Conservation (phyloP, 2,329 filamentous ascomycete genomes). For the Trichophyton schoenleinii region DNA sequence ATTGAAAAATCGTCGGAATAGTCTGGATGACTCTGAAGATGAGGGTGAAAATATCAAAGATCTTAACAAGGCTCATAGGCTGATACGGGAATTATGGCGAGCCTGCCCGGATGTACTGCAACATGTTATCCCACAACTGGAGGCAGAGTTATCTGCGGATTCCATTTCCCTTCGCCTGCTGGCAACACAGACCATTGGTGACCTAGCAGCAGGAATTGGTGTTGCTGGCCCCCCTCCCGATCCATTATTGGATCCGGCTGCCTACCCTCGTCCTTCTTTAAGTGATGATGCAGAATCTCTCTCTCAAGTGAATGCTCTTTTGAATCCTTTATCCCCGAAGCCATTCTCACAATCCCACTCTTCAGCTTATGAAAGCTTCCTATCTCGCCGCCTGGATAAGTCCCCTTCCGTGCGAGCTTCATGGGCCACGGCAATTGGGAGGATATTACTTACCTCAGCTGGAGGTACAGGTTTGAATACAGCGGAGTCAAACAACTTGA, state of each 20-base stretch:
- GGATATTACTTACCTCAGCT: slow-evolving; percentile 81
- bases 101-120: slow-evolving; percentile 77
- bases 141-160: slow-evolving; percentile 82
- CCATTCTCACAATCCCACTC: slow-evolving; percentile 78
- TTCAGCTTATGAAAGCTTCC: slow-evolving; percentile 67
- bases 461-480: slow-evolving; percentile 78
- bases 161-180: slow-evolving; percentile 74
- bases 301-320: slow-evolving; percentile 49
- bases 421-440: slow-evolving; percentile 73
- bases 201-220: slow-evolving; percentile 88
- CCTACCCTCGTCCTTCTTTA: slow-evolving; percentile 55
- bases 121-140: slow-evolving; percentile 87
- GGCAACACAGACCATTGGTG: slow-evolving; percentile 86
- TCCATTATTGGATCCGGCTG: slow-evolving; percentile 61
- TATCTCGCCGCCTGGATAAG: slow-evolving; percentile 78
- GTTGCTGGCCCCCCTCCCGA: slow-evolving; percentile 71
- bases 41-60: slow-evolving; percentile 77
- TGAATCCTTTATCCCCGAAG: slow-evolving; percentile 72
- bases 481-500: slow-evolving; percentile 64
- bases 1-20: slow-evolving; percentile 34
- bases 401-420: slow-evolving; percentile 66
- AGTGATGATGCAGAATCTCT: slow-evolving; percentile 40
- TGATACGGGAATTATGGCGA: slow-evolving; percentile 87
- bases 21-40: slow-evolving; percentile 51
- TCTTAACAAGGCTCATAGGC: slow-evolving; percentile 72